Evolutionary conservation across 108 stramenopile genomes (phyloP).

Genomic region (Nannochloropsis oceanica): DNA sequence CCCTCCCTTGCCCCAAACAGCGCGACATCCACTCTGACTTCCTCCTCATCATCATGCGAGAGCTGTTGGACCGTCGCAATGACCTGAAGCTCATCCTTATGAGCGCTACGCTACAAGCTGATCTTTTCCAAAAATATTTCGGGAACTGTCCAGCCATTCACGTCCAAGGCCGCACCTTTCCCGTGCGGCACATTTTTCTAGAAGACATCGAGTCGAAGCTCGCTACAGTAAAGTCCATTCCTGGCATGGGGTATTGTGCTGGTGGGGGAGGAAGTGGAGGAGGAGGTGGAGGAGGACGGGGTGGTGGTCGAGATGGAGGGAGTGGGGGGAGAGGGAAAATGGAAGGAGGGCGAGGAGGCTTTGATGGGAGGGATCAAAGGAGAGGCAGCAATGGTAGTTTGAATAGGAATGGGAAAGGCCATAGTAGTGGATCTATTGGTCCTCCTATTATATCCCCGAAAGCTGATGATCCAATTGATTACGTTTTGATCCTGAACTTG

Average conservation of each 20-base stretch:
- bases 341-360: background rate
- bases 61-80: conserved; percentile 20
- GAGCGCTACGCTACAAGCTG: conserved; percentile 72
- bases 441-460: background rate
- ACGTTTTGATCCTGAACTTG: background rate
- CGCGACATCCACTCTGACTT: conserved; percentile 56
- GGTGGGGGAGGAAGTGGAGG: background rate
- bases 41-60: conserved; percentile 42
- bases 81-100: conserved; percentile 46
- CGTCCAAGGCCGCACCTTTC: conserved; percentile 13
- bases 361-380: background rate
- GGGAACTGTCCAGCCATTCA: conserved; percentile 27
- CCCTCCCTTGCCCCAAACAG: background rate
- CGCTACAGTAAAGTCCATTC: background rate
- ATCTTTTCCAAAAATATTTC: conserved; percentile 56
- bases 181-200: background rate
- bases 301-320: background rate
- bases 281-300: background rate
- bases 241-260: background rate
- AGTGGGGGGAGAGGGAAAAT: background rate
- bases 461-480: background rate
- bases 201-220: background rate
- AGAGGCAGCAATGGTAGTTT: background rate
- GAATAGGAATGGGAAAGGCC: background rate
- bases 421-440: background rate